Conservation (phyloP, 73 alveolate species). For the Strombidium stylifer region DNA sequence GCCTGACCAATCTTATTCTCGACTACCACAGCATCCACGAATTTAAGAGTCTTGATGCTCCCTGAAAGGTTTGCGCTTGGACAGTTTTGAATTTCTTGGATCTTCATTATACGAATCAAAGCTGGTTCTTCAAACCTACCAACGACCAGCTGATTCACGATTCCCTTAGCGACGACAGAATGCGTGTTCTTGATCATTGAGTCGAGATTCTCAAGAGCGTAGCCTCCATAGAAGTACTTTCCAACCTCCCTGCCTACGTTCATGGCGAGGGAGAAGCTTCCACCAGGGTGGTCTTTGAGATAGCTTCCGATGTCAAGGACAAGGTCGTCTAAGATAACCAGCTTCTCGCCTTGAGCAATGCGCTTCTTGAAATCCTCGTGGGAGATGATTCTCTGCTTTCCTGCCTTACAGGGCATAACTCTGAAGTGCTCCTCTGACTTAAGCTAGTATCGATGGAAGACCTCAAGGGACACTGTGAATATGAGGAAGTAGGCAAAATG, state of each 20-base stretch:
- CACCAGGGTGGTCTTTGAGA: constrained; percentile 45
- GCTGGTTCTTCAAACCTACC: constrained; percentile 7
- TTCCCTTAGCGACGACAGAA: constrained; percentile 16
- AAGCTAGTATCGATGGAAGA: not conserved
- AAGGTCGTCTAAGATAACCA: constrained; percentile 32
- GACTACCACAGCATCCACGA: not conserved
- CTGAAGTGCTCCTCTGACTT: no score
- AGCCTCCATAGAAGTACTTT: constrained; percentile 75
- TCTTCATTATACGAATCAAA: not conserved
- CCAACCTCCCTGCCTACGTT: constrained; percentile 53
- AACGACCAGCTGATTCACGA: constrained; percentile 11
- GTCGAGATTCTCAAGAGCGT: constrained; percentile 40
- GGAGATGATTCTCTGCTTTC: not conserved
- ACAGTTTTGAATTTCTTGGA: not conserved
- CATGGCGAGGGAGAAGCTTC: constrained; percentile 5
- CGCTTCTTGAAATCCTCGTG: constrained; percentile 1
- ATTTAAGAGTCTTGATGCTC: no score
- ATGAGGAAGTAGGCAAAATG: not conserved
- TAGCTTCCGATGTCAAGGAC: constrained; percentile 8
- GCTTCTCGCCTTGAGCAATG: constrained; percentile 16
- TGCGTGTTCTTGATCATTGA: constrained; percentile 13
- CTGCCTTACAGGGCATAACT: no score
- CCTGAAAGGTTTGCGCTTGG: not conserved
- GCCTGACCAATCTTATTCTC: not conserved
- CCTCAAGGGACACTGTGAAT: not conserved